Conservation (phyloP, 202 grass and related monocot genomes). For the Brachypodium distachyon region DNA sequence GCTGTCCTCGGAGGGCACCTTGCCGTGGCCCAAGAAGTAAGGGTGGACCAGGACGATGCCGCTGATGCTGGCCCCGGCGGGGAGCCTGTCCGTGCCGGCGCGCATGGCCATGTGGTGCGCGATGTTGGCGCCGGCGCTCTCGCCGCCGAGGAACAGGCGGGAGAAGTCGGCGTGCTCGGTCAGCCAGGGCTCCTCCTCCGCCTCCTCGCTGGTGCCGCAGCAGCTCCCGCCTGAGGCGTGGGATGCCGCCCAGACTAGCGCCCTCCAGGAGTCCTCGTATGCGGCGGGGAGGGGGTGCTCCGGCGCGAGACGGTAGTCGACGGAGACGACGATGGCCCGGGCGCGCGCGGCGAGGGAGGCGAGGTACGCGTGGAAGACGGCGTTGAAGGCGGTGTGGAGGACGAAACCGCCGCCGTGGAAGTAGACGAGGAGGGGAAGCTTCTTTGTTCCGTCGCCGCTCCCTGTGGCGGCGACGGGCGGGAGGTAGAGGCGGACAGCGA, state of each 20-base stretch:
- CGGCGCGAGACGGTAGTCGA: slow-evolving; percentile 66
- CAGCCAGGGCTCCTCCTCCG: slow-evolving; percentile 34
- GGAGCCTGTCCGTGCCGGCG: not conserved
- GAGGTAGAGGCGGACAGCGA: slow-evolving; percentile 48
- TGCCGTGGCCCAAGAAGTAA: slow-evolving; percentile 28
- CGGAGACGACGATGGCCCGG: slow-evolving; percentile 43
- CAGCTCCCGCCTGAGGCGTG: slow-evolving; percentile 6
- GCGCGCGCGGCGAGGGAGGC: slow-evolving; percentile 36
- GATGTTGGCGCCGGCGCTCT: slow-evolving; percentile 57
- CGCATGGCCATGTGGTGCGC: slow-evolving; percentile 50
- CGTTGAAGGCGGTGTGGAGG: slow-evolving; percentile 47
- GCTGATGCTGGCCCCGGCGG: not conserved
- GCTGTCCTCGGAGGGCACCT: slow-evolving; percentile 40
- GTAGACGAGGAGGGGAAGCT: slow-evolving; percentile 54
- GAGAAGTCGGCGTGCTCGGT: slow-evolving; percentile 31
- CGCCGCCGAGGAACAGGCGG: slow-evolving; percentile 32
- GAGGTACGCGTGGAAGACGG: slow-evolving; percentile 53
- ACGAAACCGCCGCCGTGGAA: slow-evolving; percentile 64
- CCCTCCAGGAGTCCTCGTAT: slow-evolving; percentile 53
- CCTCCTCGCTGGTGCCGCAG: no score
- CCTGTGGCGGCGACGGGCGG: slow-evolving; percentile 5
- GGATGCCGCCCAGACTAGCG: slow-evolving; percentile 37
- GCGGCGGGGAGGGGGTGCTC: slow-evolving; percentile 60
- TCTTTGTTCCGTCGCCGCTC: not conserved
- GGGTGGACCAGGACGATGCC: slow-evolving; percentile 36